These are phyloP conservation scores for Cardiospermum halicacabum DNA, from an alignment of 345 rosid species.

Conservation along the genomic window DNA sequence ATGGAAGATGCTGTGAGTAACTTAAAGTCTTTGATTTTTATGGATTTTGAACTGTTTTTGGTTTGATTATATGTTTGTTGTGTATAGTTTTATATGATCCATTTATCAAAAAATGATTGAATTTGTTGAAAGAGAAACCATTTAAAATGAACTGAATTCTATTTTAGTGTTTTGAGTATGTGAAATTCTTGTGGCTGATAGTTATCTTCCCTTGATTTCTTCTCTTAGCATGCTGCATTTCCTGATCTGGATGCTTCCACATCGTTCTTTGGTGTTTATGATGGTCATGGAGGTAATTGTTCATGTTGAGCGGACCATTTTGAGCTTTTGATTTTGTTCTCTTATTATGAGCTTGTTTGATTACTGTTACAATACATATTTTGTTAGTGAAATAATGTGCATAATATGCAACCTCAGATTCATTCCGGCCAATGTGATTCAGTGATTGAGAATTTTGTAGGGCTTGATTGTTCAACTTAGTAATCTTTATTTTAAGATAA, in stretches of 20 bases:
- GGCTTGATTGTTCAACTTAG: neutral
- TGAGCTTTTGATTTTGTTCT: conserved; percentile 1
- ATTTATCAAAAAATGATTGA: neutral
- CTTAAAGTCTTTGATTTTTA: conserved; percentile 9
- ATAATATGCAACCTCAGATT: neutral
- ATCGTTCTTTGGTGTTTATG: conserved; percentile 95
- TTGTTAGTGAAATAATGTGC: neutral
- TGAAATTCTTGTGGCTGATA: neutral
- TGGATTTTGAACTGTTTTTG: neutral
- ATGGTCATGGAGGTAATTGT: conserved; percentile 95
- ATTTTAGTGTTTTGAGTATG: neutral
- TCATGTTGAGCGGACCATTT: neutral
- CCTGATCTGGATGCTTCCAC: conserved; percentile 75
- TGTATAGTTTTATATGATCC: neutral
- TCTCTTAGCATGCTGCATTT: conserved; percentile 76
- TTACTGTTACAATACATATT: too few species aligned
- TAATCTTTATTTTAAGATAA: too few species aligned
- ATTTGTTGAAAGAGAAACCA: neutral
- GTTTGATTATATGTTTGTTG: neutral
- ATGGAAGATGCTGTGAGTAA: conserved; percentile 99
- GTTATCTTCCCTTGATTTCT: conserved; percentile 14
- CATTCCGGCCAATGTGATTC: neutral
- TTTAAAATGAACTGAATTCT: neutral
- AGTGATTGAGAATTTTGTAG: neutral
- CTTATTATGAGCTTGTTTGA: neutral